These are phyloP conservation scores for Neocucurbitaria cava DNA, from an alignment of 2,329 filamentous ascomycete genomes.

Conservation along the genomic window DNA sequence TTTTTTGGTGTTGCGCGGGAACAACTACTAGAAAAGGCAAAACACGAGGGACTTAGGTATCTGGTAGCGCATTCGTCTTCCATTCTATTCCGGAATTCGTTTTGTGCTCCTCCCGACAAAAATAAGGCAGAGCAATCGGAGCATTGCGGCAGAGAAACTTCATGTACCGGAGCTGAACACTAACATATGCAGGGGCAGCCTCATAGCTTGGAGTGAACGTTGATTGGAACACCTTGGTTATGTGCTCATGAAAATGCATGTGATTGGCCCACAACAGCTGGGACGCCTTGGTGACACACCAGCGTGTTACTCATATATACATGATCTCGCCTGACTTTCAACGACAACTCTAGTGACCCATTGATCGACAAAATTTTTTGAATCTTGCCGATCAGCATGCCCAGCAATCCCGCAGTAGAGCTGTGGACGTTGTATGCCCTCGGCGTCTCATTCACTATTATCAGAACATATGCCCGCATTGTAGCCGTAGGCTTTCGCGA, in stretches of 20 bases:
- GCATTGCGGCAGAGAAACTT: not conserved
- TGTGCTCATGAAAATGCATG: too few species aligned
- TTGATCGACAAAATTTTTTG: not conserved
- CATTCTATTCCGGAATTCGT: not conserved
- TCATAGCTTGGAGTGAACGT: too few species aligned
- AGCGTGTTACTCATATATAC: not conserved
- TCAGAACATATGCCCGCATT: conserved; percentile 21
- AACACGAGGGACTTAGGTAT: not conserved
- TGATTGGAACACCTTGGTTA: too few species aligned
- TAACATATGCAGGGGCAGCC: too few species aligned
- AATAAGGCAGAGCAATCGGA: not conserved
- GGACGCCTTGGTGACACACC: too few species aligned
- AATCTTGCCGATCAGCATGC: not conserved
- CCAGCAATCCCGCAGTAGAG: conserved; percentile 9
- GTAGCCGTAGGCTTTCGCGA: conserved; percentile 18
- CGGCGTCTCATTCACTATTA: conserved; percentile 17
- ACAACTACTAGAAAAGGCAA: not conserved
- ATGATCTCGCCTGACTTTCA: not conserved
- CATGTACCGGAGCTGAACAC: too few species aligned
- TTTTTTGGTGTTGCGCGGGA: not conserved
- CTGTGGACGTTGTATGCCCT: conserved; percentile 25
- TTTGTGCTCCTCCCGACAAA: not conserved
- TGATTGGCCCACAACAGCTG: too few species aligned
- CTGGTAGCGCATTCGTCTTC: not conserved
- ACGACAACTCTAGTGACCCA: not conserved